Conservation (phyloP, 768 basidiomycete genomes). For the Tricholoma terreum region DNA sequence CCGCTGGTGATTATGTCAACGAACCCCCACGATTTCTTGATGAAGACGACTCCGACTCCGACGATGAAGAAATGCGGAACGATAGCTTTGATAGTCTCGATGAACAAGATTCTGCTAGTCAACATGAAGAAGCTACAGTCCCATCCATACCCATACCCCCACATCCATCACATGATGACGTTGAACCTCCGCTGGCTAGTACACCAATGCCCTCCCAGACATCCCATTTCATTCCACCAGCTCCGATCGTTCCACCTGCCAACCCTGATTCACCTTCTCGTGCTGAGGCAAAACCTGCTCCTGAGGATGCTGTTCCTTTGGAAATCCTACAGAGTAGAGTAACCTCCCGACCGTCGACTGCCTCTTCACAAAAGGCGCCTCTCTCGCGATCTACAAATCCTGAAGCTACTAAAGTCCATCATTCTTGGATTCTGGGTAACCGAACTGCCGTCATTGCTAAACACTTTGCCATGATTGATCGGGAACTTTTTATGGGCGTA, state of each 20-base stretch:
- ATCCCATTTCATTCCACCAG: constrained; percentile 23
- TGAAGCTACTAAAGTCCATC: constrained; percentile 46
- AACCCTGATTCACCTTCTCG: constrained; percentile 29
- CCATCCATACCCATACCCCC: constrained; percentile 7
- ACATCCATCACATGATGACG: constrained; percentile 2
- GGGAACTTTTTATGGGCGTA: constrained; percentile 80
- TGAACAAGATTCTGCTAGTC: constrained; percentile 8
- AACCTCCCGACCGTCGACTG: constrained; percentile 25
- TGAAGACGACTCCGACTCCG: constrained; percentile 22
- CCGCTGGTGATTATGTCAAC: constrained; percentile 59
- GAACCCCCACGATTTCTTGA: constrained; percentile 58
- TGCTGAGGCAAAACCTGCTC: constrained; percentile 45
- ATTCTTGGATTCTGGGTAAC: constrained; percentile 68
- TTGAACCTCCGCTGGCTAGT: constrained; percentile 10
- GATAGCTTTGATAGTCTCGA: constrained; percentile 4
- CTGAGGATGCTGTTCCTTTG: constrained; percentile 61
- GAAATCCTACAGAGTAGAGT: constrained; percentile 66
- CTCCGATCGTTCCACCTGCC: constrained; percentile 23
- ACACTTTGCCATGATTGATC: constrained; percentile 85
- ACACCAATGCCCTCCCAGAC: constrained; percentile 36
- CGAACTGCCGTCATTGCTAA: constrained; percentile 63
- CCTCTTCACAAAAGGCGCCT: constrained; percentile 19
- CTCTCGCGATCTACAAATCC: constrained; percentile 33
- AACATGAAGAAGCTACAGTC: neutral
- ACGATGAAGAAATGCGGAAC: constrained; percentile 8